Evolutionary conservation across 805 yeast species (phyloP).

Genomic region (Candida maltosa): DNA sequence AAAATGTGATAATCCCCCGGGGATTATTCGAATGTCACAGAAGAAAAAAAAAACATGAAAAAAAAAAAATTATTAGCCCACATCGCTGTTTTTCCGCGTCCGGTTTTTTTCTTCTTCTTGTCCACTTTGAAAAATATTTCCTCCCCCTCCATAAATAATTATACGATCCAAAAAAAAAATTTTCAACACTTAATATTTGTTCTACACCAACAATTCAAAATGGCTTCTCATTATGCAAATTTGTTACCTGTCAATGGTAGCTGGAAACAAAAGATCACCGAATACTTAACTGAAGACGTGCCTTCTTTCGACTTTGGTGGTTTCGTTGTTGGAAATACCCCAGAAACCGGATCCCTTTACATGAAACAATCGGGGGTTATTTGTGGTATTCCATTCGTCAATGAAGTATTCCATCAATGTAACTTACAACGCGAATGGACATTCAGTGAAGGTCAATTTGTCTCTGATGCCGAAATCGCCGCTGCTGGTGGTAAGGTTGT

Average conservation of each 20-base stretch:
- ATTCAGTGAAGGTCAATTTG: conserved; percentile 60
- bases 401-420: conserved; percentile 79
- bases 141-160: no score
- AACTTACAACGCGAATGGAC: conserved; percentile 71
- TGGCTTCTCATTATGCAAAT: conserved; percentile 36
- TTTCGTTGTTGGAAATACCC: conserved; percentile 80
- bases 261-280: conserved; percentile 79
- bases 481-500: conserved; percentile 52
- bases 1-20: no score
- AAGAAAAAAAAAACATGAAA: background rate
- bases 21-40: no score
- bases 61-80: no score
- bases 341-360: conserved; percentile 69
- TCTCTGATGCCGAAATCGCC: conserved; percentile 39
- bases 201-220: background rate
- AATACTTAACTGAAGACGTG: conserved; percentile 81
- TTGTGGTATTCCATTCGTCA: conserved; percentile 86
- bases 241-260: conserved; percentile 71
- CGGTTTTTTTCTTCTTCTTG: background rate
- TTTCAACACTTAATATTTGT: no score
- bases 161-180: no score
- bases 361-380: conserved; percentile 80
- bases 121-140: no score
- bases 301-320: conserved; percentile 96
- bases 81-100: background rate